A percentile compares a stretch with the other conserved stretches of the same genome.
Evolutionary conservation across 768 basidiomycete species (phyloP).

Genomic region (Cubamyces lactineus): DNA sequence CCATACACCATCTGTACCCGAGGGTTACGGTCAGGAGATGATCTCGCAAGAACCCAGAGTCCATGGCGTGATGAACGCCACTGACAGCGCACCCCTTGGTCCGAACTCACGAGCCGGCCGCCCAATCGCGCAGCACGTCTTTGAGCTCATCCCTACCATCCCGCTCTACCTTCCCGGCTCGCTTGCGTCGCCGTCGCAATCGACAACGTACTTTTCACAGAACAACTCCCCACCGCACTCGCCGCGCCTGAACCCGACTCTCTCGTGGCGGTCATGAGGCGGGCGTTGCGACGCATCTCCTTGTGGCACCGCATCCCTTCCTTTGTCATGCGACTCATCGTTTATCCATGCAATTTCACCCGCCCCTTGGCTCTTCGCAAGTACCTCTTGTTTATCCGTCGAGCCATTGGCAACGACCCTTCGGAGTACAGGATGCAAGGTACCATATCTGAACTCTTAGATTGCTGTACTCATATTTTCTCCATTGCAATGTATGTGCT

Average conservation of each 20-base stretch:
- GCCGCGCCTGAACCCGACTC: conserved; percentile 36
- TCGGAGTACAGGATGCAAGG: background rate
- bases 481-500: conserved; percentile 7
- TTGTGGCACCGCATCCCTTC: background rate
- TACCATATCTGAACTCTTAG: conserved; percentile 8
- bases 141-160: conserved; percentile 78
- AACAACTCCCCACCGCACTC: conserved; percentile 43
- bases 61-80: conserved; percentile 82
- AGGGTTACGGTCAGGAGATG: conserved; percentile 48
- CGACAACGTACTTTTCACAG: conserved; percentile 40
- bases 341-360: background rate
- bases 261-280: conserved; percentile 31
- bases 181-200: conserved; percentile 42
- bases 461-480: conserved; percentile 11
- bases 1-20: conserved; percentile 44
- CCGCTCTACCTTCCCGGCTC: conserved; percentile 64
- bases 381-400: background rate
- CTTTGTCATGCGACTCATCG: background rate
- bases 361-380: background rate
- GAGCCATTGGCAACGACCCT: background rate
- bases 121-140: conserved; percentile 70
- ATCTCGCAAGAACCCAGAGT: conserved; percentile 80
- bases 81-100: conserved; percentile 37
- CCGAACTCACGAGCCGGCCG: conserved; percentile 45
- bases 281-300: background rate